Base-by-base conservation (phyloP, 768 basidiomycete genomes). In the Agrocybe pediades region DNA sequence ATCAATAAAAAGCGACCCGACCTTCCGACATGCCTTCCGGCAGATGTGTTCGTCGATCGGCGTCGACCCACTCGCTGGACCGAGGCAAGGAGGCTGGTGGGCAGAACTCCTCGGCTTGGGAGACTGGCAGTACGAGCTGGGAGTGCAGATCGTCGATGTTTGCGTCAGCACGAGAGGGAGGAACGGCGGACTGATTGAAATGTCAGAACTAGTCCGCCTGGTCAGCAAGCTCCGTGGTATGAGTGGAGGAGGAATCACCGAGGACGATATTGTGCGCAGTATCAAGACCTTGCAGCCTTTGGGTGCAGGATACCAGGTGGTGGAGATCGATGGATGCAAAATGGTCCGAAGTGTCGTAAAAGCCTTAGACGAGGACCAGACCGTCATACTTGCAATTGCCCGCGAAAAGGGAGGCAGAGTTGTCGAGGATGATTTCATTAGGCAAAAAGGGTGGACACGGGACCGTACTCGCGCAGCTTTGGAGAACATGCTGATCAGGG, bases 111-210 rank as follows among this genome's bases (percentile, higher is more conserved):
- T 95, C 29, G 88, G 87, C 7, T 71, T 97, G 49, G 87, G 92
- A 15, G 97, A 98, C 67, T 98, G 95, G 93, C 90, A 95, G 62
- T 90, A 92, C 66, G 95, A 97, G 64, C 82, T 98, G 6, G 93
- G 94, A 9, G 93, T 98, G 33, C 96, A 96, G 74, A 90, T 96
- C 56, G 92, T 97, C 46, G 93, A 94, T 66, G 81, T 95, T 40
- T 95, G 92, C 62, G 88, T 95, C 41, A 89, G 83, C 73, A 95
- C 91, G 15, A 78, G 93, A 52, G 90, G 91, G 60, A 76, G 87
- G 41, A 98, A 98, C 63, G 97, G 97, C 0, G 97, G 97, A 0
- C 71, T 99, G 48, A 92, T 99, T 44, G 89, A 91, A 63, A 82
- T 98, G 78, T 77, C 79, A 6, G 95, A 98, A 68, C 78, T 98